These are phyloP conservation scores for Boletellus ananiceps DNA, from an alignment of 768 basidiomycete species.

Conservation along the genomic window DNA sequence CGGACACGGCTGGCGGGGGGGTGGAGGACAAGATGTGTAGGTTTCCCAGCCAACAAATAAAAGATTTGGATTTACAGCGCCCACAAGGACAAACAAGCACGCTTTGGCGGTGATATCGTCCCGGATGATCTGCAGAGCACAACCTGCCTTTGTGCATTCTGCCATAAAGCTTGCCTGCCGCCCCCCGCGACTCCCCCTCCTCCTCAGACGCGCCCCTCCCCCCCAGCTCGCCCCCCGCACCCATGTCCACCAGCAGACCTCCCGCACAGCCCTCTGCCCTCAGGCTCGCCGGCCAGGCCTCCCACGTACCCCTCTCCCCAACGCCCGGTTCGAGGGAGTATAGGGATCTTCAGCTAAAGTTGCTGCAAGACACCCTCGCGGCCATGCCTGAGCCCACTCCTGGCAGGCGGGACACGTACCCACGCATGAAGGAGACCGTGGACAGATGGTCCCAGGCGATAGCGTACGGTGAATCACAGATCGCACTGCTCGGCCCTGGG, in stretches of 20 bases:
- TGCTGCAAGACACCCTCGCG: conserved; percentile 19
- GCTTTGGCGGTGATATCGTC: conserved; percentile 34
- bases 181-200: background rate
- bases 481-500: conserved; percentile 16
- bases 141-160: conserved; percentile 24
- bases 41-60: conserved; percentile 32
- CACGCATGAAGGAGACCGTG: conserved; percentile 2
- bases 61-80: conserved; percentile 26
- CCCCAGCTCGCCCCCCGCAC: background rate
- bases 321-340: conserved; percentile 19
- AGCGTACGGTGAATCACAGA: conserved; percentile 17
- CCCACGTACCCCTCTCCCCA: conserved; percentile 6
- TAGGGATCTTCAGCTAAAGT: conserved; percentile 11
- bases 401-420: background rate
- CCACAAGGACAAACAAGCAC: conserved; percentile 46
- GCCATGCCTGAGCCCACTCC: conserved; percentile 15
- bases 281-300: background rate
- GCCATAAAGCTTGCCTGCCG: conserved; percentile 24
- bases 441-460: conserved; percentile 17
- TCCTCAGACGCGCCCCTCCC: conserved; percentile 2
- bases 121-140: conserved; percentile 25
- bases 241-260: conserved; percentile 17
- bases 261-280: conserved; percentile 8
- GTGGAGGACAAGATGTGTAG: background rate
- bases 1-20: no score